Evolutionary conservation across 1,139 yeast species (phyloP).

Genomic region (Scheffersomyces stambukii): DNA sequence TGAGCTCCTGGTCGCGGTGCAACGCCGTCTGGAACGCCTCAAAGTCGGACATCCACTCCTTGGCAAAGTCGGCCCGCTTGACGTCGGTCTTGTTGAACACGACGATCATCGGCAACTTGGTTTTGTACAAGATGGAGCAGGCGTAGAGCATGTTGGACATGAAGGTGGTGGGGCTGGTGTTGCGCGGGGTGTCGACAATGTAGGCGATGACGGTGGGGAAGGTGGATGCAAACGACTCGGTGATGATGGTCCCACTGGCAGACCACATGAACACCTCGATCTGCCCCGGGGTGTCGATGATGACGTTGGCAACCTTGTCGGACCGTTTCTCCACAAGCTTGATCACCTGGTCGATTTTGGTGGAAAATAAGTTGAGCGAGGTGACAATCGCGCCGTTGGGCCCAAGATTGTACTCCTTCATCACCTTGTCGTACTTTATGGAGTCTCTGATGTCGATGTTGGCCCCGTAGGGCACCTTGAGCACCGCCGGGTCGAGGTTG

Average conservation of each 20-base stretch:
- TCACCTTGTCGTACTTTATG: constrained; percentile 90
- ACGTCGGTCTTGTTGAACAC: constrained; percentile 96
- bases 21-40: constrained; percentile 85
- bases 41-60: constrained; percentile 97
- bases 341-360: constrained; percentile 95
- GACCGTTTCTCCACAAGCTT: constrained; percentile 78
- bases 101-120: constrained; percentile 93
- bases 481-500: constrained; percentile 94
- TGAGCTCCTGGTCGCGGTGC: constrained; percentile 54
- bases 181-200: constrained; percentile 94
- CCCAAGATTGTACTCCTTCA: constrained; percentile 88
- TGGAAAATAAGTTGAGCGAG: constrained; percentile 83
- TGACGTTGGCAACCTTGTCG: constrained; percentile 61
- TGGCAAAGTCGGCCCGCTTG: constrained; percentile 77
- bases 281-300: constrained; percentile 97
- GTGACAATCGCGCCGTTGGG: constrained; percentile 99
- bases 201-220: constrained; percentile 96
- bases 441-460: constrained; percentile 96
- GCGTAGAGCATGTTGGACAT: constrained; percentile 98
- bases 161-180: constrained; percentile 90
- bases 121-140: constrained; percentile 92
- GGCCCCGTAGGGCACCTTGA: constrained; percentile 87
- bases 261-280: constrained; percentile 97
- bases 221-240: constrained; percentile 94
- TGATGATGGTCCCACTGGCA: constrained; percentile 93